A percentile compares a stretch with the other conserved stretches of the same genome.
Conservation (phyloP, 306 rosid genomes). For the Prunus mume region DNA sequence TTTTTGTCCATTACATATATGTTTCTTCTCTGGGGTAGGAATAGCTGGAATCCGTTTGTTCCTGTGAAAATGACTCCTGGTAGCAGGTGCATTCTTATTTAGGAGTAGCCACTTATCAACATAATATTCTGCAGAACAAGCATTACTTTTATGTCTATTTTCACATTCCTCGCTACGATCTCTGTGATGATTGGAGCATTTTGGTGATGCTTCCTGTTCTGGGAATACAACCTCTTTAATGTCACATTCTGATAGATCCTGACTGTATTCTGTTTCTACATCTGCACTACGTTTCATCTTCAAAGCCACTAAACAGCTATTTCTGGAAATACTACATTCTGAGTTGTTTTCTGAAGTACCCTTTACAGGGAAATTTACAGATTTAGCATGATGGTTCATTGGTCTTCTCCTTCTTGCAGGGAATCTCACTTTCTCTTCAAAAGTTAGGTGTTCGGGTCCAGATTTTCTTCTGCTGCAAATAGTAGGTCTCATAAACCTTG, state of each 20-base stretch:
- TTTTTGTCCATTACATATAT: conserved; percentile 8
- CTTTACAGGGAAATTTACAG: conserved; percentile 34
- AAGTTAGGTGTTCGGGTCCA: conserved; percentile 15
- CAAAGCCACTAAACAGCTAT: conserved; percentile 31
- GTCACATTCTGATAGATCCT: conserved; percentile 30
- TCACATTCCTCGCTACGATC: conserved; percentile 8
- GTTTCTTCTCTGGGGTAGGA: conserved; percentile 25
- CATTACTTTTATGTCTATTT: conserved; percentile 20
- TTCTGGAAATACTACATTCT: conserved; percentile 30
- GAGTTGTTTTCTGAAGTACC: conserved; percentile 24
- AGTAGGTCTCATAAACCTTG: conserved; percentile 44
- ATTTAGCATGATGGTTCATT: conserved; percentile 26
- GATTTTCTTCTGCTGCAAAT: conserved; percentile 31
- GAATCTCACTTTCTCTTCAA: conserved; percentile 16
- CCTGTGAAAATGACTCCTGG: conserved; percentile 8
- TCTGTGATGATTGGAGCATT: conserved; percentile 12
- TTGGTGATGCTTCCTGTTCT: conserved; percentile 23
- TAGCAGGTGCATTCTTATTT: conserved; percentile 16
- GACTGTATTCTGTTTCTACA: conserved; percentile 31
- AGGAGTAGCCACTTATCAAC: conserved; percentile 34
- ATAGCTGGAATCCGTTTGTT: conserved; percentile 27
- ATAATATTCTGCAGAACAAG: conserved; percentile 9
- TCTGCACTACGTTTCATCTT: conserved; percentile 25
- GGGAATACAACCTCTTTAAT: conserved; percentile 11
- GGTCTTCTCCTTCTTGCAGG: conserved; percentile 29